Percentiles rank a stretch among this genome's conserved stretches.
Conservation (phyloP, 768 basidiomycete genomes). For the Coprinopsis sp. region DNA sequence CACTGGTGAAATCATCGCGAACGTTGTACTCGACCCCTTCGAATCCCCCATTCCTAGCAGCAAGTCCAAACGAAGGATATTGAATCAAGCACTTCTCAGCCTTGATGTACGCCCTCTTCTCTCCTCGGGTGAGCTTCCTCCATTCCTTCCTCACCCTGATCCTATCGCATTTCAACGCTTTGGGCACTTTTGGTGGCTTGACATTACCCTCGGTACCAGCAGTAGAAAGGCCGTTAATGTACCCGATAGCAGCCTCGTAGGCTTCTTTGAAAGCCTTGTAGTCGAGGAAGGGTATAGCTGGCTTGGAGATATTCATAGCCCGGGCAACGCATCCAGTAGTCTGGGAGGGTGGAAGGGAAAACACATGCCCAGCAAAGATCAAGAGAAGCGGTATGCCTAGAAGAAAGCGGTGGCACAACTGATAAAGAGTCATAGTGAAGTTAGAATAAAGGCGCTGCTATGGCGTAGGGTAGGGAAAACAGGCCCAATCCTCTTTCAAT, state of each 20-base stretch:
- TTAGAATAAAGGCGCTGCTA: too few species aligned
- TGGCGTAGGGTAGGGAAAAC: too few species aligned
- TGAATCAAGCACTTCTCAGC: slow-evolving; percentile 8
- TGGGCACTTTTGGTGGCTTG: background rate
- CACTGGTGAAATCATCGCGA: slow-evolving; percentile 6
- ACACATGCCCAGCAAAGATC: too few species aligned
- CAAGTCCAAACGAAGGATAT: slow-evolving; percentile 1
- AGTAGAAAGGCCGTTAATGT: background rate
- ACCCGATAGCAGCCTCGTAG: background rate
- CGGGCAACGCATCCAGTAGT: too few species aligned
- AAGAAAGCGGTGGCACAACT: too few species aligned
- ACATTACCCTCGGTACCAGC: too few species aligned
- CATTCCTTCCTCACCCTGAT: slow-evolving; percentile 9
- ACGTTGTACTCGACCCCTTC: background rate
- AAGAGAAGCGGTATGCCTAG: too few species aligned
- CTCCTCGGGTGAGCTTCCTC: slow-evolving; percentile 3
- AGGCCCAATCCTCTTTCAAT: too few species aligned
- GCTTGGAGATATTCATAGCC: slow-evolving; percentile 4
- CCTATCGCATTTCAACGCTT: slow-evolving; percentile 1
- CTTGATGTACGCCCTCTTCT: slow-evolving; percentile 8
- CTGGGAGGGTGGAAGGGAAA: too few species aligned
- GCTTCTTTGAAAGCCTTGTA: slow-evolving; percentile 3
- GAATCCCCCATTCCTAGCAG: too few species aligned
- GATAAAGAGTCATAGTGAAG: too few species aligned
- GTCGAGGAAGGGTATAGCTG: slow-evolving; percentile 5